Evolutionary conservation across 306 rosid genomes (phyloP), one percentile per base, ranked within the genome.

Genomic region (Luffa aegyptiaca): DNA sequence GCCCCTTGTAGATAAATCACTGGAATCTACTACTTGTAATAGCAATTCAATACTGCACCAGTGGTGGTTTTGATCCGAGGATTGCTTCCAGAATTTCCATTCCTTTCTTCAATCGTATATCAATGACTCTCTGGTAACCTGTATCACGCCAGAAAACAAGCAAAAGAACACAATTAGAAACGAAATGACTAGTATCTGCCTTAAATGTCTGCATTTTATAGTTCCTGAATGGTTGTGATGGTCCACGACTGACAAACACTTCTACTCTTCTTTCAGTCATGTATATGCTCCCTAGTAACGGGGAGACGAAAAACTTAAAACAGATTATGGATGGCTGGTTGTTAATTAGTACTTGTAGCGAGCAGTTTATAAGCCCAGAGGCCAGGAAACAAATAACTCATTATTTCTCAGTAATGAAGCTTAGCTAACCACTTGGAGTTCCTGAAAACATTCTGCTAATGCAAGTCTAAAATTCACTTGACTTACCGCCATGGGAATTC

Each of bases 401-500:
- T 11, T 20, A 71, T 48, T 46, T 0, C 41, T 26, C 37, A 41
- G 37, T 70, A 70, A 45, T 45, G 41, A 71, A 46, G 58, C 57
- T 11, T 46, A 21, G 17, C 12, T 71, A 71, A 71, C 42, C 20
- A 46, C 58, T 71, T 12, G 76, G 39, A 68, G 49, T 42, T 70
- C 56, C 39, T 20, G 76, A 48, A 70, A 45, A 21, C 6, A 70
- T 45, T 70, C 39, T 11, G 37, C 76, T 2, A 20, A 45, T 12
- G 11, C 18, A 21, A 70, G 56, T 11, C 45, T 70, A 64, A 64
- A 16, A 64, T 64, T 64, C 21, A 16, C 71, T 64, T 2, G 21
- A 79, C 63, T 82, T 95, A 95, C 97, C 99, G 83, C 99, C 99
- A 95, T 75, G 97, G 98, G 79, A 95, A 93, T 90, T 93, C 97